Conservation (phyloP, 352 stramenopile species). For the Globisporangium nagaii region DNA sequence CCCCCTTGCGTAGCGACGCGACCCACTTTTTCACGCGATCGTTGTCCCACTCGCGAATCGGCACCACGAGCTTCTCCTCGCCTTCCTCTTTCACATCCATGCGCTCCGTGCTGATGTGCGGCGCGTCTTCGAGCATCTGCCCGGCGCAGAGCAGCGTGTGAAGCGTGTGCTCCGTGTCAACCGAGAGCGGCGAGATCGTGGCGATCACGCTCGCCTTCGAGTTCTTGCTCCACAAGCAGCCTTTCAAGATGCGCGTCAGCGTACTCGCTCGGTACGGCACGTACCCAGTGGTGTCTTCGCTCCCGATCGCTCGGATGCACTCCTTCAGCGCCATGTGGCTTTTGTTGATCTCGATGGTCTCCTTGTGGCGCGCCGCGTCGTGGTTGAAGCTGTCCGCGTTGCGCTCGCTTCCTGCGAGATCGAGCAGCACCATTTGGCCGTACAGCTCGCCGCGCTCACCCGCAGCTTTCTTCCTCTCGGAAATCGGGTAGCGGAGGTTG, state of each 20-base stretch:
- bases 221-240: conserved; percentile 56
- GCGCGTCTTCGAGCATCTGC: conserved; percentile 61
- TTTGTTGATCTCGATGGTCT: conserved; percentile 83
- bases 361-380: conserved; percentile 57
- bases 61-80: conserved; percentile 24
- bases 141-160: conserved; percentile 71
- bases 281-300: conserved; percentile 44
- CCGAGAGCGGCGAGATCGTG: conserved; percentile 67
- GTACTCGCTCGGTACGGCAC: conserved; percentile 68
- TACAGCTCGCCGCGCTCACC: conserved; percentile 22
- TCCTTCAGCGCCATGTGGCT: conserved; percentile 80
- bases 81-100: conserved; percentile 46
- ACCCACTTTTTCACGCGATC: conserved; percentile 50
- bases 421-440: conserved; percentile 49
- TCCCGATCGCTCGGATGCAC: conserved; percentile 66
- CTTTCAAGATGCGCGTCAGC: conserved; percentile 73
- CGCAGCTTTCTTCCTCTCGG: background rate
- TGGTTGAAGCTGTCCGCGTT: conserved; percentile 80
- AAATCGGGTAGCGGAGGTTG: conserved; percentile 29
- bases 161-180: conserved; percentile 79
- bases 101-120: conserved; percentile 49
- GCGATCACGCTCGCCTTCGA: conserved; percentile 65
- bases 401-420: conserved; percentile 71
- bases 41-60: conserved; percentile 62
- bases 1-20: conserved; percentile 33